Conservation (phyloP, 768 basidiomycete species). For the Trametes coccinea region DNA sequence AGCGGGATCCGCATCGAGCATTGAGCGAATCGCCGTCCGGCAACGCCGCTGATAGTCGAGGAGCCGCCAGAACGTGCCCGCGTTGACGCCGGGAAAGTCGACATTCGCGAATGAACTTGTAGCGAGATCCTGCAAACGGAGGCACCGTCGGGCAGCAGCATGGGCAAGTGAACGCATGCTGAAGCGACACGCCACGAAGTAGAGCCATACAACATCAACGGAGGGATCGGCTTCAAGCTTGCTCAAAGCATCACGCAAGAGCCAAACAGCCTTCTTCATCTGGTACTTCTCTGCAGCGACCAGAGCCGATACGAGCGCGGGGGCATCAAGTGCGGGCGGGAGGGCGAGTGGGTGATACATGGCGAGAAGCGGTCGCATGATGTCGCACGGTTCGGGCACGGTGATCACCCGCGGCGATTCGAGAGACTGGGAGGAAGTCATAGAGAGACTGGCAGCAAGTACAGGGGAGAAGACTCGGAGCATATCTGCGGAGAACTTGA, state of each 20-base stretch:
- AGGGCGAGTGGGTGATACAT: neutral
- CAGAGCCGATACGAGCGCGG: neutral
- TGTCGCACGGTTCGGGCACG: conserved; percentile 27
- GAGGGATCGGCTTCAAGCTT: neutral
- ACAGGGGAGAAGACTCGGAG: too few relatives aligned
- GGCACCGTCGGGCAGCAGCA: neutral
- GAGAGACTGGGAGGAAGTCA: too few relatives aligned
- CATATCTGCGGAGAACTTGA: too few relatives aligned
- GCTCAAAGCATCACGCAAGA: neutral
- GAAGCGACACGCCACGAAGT: conserved; percentile 6
- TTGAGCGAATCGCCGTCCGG: neutral
- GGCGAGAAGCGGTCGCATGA: conserved; percentile 33
- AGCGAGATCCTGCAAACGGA: neutral
- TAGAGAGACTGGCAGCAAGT: too few relatives aligned
- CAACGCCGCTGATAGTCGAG: conserved; percentile 9
- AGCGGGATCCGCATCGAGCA: neutral
- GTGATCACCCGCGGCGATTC: too few relatives aligned
- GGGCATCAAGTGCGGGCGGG: neutral
- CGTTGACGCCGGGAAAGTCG: neutral
- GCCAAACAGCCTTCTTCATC: neutral
- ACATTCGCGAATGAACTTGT: neutral
- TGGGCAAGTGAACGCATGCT: neutral
- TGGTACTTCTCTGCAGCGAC: conserved; percentile 10
- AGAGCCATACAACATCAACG: neutral
- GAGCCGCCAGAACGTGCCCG: conserved; percentile 5